Evolutionary conservation across 2,329 filamentous ascomycete species (phyloP), one percentile per base, ranked within the genome.

Genomic region (Dothiorella sarmentorum): DNA sequence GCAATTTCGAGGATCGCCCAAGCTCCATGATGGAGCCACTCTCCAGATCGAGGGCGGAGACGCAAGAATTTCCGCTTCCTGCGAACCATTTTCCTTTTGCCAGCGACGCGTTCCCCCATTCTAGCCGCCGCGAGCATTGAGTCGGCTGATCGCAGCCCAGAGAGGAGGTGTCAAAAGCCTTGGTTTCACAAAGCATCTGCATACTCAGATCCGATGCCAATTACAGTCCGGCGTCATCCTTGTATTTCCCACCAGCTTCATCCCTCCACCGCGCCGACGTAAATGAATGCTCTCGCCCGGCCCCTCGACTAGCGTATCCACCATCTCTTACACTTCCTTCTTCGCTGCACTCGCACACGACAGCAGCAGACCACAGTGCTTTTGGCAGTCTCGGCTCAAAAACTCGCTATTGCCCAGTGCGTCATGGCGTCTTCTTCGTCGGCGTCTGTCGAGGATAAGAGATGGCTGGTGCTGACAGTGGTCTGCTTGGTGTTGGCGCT

Each of bases 381-480:
- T 29, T 31, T 37, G 31, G n/a, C 17, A 17, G 3, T 4, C 24
- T 26, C 22, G 4, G 24, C 13, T 7, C 17, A n/a, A n/a, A n/a
- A n/a, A n/a, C n/a, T 15, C 26, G 27, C 44, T n/a, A 13, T 20
- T n/a, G 9, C 6, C 44, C 31, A 49, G 26, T 9, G 3, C 55
- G 24, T 11, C 55, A 57, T 57, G 55, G 43, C 43, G 10, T 33
- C 52, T 5, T 24, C 31, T 3, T 53, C 49, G 15, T 18, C 52
- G 13, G 15, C 40, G 20, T 20, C 51, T n/a, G n/a, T 7, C 2
- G 56, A 58, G 27, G 56, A 58, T 10, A 38, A 27, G 18, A 37
- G 56, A 24, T 58, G 44, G 44, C 6, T 58, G 4, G 35, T 58
- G 17, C 35, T 58, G n/a, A 38, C 37, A 24, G 43, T 58, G 9